These are phyloP conservation scores for Drechmeria coniospora DNA, from an alignment of 2,329 filamentous ascomycete species.

Conservation along the genomic window DNA sequence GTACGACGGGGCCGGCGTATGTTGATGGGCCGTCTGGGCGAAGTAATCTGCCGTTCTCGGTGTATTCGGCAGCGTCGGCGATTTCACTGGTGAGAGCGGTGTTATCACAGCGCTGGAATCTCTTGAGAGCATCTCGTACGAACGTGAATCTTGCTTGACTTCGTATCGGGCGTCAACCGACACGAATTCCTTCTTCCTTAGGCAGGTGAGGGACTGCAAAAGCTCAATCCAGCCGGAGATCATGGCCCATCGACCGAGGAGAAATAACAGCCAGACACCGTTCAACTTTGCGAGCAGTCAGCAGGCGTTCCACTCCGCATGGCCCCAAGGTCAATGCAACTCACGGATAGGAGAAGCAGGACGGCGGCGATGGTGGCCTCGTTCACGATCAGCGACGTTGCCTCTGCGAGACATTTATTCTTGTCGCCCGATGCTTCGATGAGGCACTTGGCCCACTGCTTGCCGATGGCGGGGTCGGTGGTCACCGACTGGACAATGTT, in stretches of 20 bases:
- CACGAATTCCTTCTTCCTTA: conserved; percentile 64
- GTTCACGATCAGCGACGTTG: conserved; percentile 49
- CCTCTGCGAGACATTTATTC: conserved; percentile 46
- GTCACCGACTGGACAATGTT: conserved; percentile 47
- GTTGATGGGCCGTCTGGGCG: conserved; percentile 36
- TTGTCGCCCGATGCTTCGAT: conserved; percentile 37
- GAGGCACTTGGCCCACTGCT: conserved; percentile 62
- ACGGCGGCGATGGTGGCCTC: conserved; percentile 68
- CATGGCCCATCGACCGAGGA: conserved; percentile 77
- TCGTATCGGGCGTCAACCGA: conserved; percentile 62
- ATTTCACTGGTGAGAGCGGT: conserved; percentile 26
- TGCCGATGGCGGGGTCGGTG: conserved; percentile 35
- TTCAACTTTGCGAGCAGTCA: too few species aligned
- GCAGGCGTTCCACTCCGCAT: too few species aligned
- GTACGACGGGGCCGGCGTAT: conserved; percentile 38
- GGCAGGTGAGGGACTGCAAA: conserved; percentile 29
- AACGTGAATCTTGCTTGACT: conserved; percentile 46
- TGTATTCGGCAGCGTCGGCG: conserved; percentile 18
- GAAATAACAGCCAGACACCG: conserved; percentile 69
- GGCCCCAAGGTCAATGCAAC: too few species aligned
- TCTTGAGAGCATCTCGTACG: conserved; percentile 68
- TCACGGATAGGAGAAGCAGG: conserved; percentile 64
- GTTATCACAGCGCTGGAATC: conserved; percentile 40
- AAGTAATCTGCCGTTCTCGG: conserved; percentile 40
- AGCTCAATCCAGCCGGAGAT: conserved; percentile 67